A percentile compares a stretch with the other conserved stretches of the same genome.
Conservation (phyloP, 2,329 filamentous ascomycete species). For the Grosmannia huntii region DNA sequence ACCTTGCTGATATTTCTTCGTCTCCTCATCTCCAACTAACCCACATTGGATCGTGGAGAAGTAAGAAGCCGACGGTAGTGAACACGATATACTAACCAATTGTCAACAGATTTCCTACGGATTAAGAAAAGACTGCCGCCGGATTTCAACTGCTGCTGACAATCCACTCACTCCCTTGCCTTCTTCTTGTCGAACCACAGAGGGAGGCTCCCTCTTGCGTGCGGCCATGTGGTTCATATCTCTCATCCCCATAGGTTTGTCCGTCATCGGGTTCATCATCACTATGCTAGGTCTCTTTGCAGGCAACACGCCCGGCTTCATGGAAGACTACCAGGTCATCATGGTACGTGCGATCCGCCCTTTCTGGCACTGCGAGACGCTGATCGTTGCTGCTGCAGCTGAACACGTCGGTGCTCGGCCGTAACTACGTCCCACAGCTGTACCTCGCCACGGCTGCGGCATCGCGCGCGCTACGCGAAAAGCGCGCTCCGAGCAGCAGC, state of each 20-base stretch:
- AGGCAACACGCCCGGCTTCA: constrained; percentile 22
- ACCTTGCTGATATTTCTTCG: too few relatives aligned
- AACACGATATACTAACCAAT: background rate
- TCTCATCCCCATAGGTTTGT: constrained; percentile 19
- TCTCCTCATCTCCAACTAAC: too few relatives aligned
- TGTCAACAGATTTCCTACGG: background rate
- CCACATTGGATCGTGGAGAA: background rate
- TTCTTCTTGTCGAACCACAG: background rate
- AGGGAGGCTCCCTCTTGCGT: background rate
- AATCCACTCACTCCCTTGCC: background rate
- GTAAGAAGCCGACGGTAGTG: too few relatives aligned
- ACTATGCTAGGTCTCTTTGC: constrained; percentile 24
- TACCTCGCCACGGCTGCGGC: constrained; percentile 5
- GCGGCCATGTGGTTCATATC: background rate
- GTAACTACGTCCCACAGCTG: constrained; percentile 21
- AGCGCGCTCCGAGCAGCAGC: constrained; percentile 1
- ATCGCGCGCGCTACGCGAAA: background rate
- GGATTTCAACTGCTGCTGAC: background rate
- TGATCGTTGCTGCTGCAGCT: constrained; percentile 16
- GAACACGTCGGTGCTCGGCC: constrained; percentile 28
- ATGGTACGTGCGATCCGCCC: constrained; percentile 17
- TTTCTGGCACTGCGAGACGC: background rate
- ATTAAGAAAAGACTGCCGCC: too few relatives aligned
- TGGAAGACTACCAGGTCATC: constrained; percentile 26
- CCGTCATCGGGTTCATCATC: constrained; percentile 23